Evolutionary conservation across 2,329 filamentous ascomycete species (phyloP).

Genomic region (Calonectria pauciramosa): DNA sequence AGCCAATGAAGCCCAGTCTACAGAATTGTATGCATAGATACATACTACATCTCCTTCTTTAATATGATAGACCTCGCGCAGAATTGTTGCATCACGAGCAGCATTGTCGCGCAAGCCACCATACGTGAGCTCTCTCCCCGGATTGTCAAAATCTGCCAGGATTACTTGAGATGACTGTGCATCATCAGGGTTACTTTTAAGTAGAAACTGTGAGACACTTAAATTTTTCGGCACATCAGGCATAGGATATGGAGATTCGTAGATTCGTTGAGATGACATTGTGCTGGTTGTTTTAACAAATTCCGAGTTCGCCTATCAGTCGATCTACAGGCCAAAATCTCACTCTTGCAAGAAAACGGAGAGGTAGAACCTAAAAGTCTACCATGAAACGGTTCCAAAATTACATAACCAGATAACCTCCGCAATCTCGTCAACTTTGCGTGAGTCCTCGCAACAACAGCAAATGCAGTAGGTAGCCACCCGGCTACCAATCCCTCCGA

Average conservation of each 20-base stretch:
- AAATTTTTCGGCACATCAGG: slow-evolving; percentile 35
- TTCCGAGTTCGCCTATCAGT: neutral
- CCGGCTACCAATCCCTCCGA: too few relatives aligned
- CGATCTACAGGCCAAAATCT: neutral
- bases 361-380: neutral
- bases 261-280: slow-evolving; percentile 20
- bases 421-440: neutral
- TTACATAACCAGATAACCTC: neutral
- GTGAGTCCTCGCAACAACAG: neutral
- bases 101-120: slow-evolving; percentile 31
- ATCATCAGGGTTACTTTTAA: slow-evolving; percentile 43
- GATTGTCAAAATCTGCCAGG: slow-evolving; percentile 40
- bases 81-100: slow-evolving; percentile 29
- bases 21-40: slow-evolving; percentile 39
- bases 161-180: slow-evolving; percentile 35
- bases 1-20: slow-evolving; percentile 36
- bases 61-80: slow-evolving; percentile 20
- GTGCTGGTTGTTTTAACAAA: neutral
- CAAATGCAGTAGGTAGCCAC: neutral
- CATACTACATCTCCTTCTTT: slow-evolving; percentile 37
- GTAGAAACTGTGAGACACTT: slow-evolving; percentile 43
- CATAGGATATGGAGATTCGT: slow-evolving; percentile 35
- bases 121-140: slow-evolving; percentile 31
- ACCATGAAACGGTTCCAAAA: neutral
- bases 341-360: neutral